Percentiles rank a stretch among this genome's conserved stretches.
phyloP scores from a whole-genome alignment of 768 basidiomycete species.

The Leccinum imitatum region DNA sequence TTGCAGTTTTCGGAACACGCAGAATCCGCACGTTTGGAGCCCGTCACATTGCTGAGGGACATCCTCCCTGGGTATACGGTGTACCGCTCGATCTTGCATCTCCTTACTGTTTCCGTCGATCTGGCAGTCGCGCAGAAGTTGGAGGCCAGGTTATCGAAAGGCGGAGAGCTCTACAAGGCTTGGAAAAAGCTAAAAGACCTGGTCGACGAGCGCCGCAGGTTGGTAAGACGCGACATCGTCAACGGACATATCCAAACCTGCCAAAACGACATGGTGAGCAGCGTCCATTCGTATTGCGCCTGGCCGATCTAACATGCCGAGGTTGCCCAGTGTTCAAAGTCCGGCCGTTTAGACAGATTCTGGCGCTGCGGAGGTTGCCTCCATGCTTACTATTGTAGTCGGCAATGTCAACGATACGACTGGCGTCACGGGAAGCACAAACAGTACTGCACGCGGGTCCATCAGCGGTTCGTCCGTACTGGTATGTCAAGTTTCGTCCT shows the following conservation, averaged over 20 bases:
- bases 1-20: slow-evolving; percentile 20
- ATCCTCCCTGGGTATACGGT: slow-evolving; percentile 26
- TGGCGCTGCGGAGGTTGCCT: slow-evolving; percentile 29
- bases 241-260: slow-evolving; percentile 26
- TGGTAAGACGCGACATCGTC: slow-evolving; percentile 18
- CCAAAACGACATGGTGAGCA: slow-evolving; percentile 24
- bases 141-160: slow-evolving; percentile 14
- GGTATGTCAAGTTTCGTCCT: slow-evolving; percentile 11
- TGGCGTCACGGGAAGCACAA: slow-evolving; percentile 31
- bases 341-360: slow-evolving; percentile 15
- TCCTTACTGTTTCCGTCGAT: slow-evolving; percentile 12
- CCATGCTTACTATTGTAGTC: slow-evolving; percentile 31
- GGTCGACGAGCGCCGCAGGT: slow-evolving; percentile 20
- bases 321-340: slow-evolving; percentile 23
- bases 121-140: slow-evolving; percentile 4
- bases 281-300: not conserved
- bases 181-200: slow-evolving; percentile 22
- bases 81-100: slow-evolving; percentile 26
- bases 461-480: slow-evolving; percentile 18
- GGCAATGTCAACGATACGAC: slow-evolving; percentile 27
- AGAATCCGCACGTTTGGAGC: slow-evolving; percentile 1
- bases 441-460: slow-evolving; percentile 24
- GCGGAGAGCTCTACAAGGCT: slow-evolving; percentile 20
- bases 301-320: not conserved
- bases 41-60: slow-evolving; percentile 12